Conservation (phyloP, 2,329 filamentous ascomycete species). For the Aspergillus chevalieri region DNA sequence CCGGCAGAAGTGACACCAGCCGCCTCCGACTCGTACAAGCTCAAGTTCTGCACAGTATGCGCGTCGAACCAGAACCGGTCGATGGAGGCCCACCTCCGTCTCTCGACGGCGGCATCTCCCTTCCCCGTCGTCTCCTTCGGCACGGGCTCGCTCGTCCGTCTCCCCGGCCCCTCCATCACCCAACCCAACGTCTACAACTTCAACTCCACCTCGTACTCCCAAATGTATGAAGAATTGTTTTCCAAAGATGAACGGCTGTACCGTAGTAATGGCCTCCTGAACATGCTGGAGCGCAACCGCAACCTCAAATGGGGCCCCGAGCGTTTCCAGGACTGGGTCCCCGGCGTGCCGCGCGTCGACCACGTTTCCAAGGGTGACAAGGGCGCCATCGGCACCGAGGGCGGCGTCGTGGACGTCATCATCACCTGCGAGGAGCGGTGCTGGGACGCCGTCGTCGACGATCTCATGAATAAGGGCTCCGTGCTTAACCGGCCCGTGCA, state of each 20-base stretch:
- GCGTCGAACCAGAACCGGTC: conserved; percentile 97
- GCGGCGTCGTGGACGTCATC: conserved; percentile 84
- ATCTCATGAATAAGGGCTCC: conserved; percentile 77
- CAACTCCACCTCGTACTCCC: conserved; percentile 91
- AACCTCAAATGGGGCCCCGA: conserved; percentile 93
- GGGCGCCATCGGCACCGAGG: conserved; percentile 75
- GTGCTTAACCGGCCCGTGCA: conserved; percentile 90
- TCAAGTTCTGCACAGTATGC: conserved; percentile 98
- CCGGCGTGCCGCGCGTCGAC: conserved; percentile 75
- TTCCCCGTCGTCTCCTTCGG: conserved; percentile 99
- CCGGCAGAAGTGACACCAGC: conserved; percentile 10
- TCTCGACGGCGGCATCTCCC: conserved; percentile 72
- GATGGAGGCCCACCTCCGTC: conserved; percentile 98
- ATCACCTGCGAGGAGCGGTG: conserved; percentile 97
- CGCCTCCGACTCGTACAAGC: conserved; percentile 63
- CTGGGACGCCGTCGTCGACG: conserved; percentile 96
- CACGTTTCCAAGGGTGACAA: conserved; percentile 63
- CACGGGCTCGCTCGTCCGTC: conserved; percentile 85
- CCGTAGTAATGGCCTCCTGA: conserved; percentile 83
- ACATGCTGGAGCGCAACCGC: conserved; percentile 91
- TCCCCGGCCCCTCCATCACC: conserved; percentile 83
- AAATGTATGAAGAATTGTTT: conserved; percentile 87
- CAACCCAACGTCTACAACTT: conserved; percentile 98
- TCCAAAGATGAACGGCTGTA: conserved; percentile 83
- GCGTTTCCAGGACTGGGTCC: conserved; percentile 94